phyloP scores from a whole-genome alignment of 352 stramenopile genomes.

The Phytophthora colocasiae region DNA sequence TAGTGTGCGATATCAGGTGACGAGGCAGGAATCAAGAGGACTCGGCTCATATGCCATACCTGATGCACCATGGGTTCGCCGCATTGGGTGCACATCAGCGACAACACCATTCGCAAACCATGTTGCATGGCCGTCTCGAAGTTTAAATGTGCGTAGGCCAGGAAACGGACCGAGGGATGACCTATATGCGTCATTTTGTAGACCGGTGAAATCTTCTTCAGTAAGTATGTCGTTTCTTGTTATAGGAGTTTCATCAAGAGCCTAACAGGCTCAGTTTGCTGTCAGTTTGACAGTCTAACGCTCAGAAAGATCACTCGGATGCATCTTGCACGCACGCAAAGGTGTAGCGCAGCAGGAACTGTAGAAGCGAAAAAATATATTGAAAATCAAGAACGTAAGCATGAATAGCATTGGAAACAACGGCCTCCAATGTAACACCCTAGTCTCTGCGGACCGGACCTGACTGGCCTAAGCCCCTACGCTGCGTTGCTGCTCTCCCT shows the following conservation, averaged over 20 bases:
- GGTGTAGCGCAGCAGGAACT: background rate
- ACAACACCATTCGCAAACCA: background rate
- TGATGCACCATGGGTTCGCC: conserved; percentile 17
- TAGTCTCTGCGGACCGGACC: conserved; percentile 17
- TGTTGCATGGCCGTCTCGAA: too few relatives aligned
- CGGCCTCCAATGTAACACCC: conserved; percentile 20
- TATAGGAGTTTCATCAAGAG: background rate
- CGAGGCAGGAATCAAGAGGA: conserved; percentile 18
- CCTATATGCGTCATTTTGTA: too few relatives aligned
- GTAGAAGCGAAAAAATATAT: conserved; percentile 44
- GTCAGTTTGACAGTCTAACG: too few relatives aligned
- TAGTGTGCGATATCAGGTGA: conserved; percentile 19
- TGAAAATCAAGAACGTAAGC: conserved; percentile 46
- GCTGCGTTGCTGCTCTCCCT: conserved; percentile 4
- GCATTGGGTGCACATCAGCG: conserved; percentile 20
- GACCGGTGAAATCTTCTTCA: background rate
- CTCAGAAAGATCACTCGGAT: background rate
- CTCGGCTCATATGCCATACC: conserved; percentile 11
- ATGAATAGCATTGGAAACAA: conserved; percentile 23
- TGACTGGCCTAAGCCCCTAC: conserved; percentile 29
- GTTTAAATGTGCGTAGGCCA: too few relatives aligned
- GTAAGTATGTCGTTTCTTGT: too few relatives aligned
- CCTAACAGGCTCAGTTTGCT: conserved; percentile 3
- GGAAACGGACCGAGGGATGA: background rate
- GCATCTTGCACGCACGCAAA: conserved; percentile 10